Evolutionary conservation across 1,284 basidiomycete species (phyloP).

Genomic region (Ustilago nuda): DNA sequence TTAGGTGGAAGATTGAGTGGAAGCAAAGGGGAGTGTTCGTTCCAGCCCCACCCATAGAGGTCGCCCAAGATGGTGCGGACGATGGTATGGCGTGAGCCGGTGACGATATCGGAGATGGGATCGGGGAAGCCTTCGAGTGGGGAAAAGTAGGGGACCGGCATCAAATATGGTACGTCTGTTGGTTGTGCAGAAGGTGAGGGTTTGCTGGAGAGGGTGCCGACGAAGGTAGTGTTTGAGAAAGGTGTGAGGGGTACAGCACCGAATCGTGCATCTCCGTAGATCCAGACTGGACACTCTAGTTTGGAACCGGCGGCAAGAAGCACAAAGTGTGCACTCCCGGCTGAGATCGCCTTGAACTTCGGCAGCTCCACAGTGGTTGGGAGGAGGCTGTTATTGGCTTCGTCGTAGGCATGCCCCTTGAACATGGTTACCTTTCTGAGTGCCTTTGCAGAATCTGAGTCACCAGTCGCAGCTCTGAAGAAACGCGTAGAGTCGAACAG

Average conservation of each 20-base stretch:
- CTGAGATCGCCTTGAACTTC: constrained; percentile 19
- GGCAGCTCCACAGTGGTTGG: constrained; percentile 5
- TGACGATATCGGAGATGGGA: neutral
- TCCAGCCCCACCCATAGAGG: constrained; percentile 50
- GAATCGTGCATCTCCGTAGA: constrained; percentile 35
- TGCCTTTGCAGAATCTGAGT: neutral
- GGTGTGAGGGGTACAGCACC: constrained; percentile 25
- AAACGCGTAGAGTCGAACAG: constrained; percentile 16
- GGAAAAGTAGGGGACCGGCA: constrained; percentile 27
- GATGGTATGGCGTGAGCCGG: constrained; percentile 27
- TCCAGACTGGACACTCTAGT: constrained; percentile 13
- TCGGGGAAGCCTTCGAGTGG: constrained; percentile 3
- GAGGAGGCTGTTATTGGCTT: neutral
- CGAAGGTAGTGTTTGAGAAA: neutral
- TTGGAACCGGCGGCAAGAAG: constrained; percentile 9
- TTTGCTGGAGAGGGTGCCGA: neutral
- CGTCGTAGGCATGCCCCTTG: neutral
- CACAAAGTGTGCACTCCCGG: constrained; percentile 39
- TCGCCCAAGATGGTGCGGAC: constrained; percentile 22
- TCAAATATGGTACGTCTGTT: constrained; percentile 12
- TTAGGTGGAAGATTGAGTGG: constrained; percentile 1
- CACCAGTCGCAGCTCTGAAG: constrained; percentile 6
- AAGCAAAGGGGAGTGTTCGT: constrained; percentile 21
- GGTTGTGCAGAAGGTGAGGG: neutral
- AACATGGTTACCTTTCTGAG: neutral